Evolutionary conservation across 1,139 yeast genomes (phyloP).

Genomic region (Yamadazyma siamensis): DNA sequence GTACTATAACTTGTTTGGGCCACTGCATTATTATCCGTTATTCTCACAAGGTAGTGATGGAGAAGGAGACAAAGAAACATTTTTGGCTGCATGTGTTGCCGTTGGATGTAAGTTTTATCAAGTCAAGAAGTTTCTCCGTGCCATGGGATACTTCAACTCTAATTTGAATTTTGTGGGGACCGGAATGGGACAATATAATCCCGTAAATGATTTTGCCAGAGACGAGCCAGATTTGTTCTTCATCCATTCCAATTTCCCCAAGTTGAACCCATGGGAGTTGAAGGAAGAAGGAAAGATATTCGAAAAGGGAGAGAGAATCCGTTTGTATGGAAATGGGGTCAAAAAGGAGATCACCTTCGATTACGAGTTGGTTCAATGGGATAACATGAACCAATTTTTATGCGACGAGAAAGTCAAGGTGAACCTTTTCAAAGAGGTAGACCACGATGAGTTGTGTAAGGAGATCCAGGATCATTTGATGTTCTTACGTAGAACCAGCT

Average conservation of each 20-base stretch:
- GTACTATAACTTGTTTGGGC: conserved; percentile 79
- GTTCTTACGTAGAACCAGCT: conserved; percentile 33
- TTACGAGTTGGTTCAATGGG: conserved; percentile 61
- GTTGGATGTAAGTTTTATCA: conserved; percentile 60
- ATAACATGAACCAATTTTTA: conserved; percentile 51
- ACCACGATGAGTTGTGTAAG: conserved; percentile 40
- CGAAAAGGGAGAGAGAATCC: conserved; percentile 41
- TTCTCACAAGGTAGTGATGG: conserved; percentile 84
- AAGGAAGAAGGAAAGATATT: conserved; percentile 38
- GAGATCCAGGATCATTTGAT: conserved; percentile 47
- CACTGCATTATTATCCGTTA: conserved; percentile 75
- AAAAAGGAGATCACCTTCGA: conserved; percentile 51
- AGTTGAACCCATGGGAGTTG: conserved; percentile 57
- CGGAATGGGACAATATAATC: conserved; percentile 75
- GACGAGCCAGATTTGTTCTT: conserved; percentile 30
- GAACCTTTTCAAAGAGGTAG: conserved; percentile 43
- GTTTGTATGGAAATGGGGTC: conserved; percentile 56
- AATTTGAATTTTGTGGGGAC: conserved; percentile 50
- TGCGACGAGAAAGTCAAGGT: conserved; percentile 52
- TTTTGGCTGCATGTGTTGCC: conserved; percentile 74
- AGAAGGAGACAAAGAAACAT: conserved; percentile 90
- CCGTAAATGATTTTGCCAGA: conserved; percentile 51
- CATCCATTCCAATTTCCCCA: conserved; percentile 66
- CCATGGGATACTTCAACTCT: conserved; percentile 49
- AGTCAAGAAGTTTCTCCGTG: conserved; percentile 55